Base-by-base conservation (phyloP, 306 rosid genomes). In the Vicia faba region DNA sequence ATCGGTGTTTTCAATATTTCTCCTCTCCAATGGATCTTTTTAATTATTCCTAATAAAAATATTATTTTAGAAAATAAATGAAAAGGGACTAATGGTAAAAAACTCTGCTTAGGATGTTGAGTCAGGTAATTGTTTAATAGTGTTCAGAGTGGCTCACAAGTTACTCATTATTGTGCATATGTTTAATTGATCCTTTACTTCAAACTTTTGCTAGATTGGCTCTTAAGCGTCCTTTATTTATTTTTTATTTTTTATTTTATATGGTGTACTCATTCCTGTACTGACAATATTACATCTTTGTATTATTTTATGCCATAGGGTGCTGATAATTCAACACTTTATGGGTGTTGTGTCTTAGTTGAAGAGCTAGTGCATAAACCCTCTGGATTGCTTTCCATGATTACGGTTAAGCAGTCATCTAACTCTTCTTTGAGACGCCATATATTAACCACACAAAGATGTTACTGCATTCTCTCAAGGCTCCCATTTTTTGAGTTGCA, bases 391-490 rank as follows among this genome's bases (percentile, higher is more conserved):
- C 85, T 95, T 75, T 90, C 97, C 70, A 75, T 87, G 69, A 25
- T 79, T 79, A 78, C 91, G 45, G 89, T 88, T 28, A 90, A 84
- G 74, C 75, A 70, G 80, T 70, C 80, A 11, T 70, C 92, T 46
- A 48, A 68, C 58, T 73, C 90, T 12, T 61, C 95, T 59, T 73
- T 88, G 86, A 90, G 89, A 63, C 99, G 97, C 61, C 87, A 81
- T 77, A 55, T 85, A 75, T 78, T 95, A 78, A 88, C 91, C 51
- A 95, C 99, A 57, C 83, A 83, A 64, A 83, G 99, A 88, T 95
- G 99, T 65, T 95, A 95, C 83, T 95, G 99, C 84, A 85, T 95
- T 75, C 87, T 95, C 60, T 86, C 99, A 14, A 89, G 99, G 86
- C 79, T 90, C 51, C 99, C 99, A 25, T 85, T 83, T 65, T 95